Percentiles rank a stretch among this genome's conserved stretches.
Evolutionary conservation across 2,329 filamentous ascomycete genomes (phyloP).

Genomic region (Alternaria metachromatica): DNA sequence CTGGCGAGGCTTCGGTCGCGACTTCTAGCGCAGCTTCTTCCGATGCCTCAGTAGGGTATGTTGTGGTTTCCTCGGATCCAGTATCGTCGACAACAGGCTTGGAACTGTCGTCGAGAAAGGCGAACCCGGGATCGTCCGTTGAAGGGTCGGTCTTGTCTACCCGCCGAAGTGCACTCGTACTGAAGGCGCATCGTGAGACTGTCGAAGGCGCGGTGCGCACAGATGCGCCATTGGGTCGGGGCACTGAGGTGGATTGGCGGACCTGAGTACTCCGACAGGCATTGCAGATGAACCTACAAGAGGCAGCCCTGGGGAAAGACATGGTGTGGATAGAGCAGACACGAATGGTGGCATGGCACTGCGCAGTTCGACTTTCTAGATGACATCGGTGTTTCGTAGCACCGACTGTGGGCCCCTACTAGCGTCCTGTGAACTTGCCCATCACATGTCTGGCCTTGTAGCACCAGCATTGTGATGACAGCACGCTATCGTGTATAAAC

Average conservation of each 20-base stretch:
- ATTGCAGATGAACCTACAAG: slow-evolving; percentile 33
- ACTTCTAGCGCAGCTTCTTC: slow-evolving; percentile 10
- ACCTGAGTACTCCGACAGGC: slow-evolving; percentile 25
- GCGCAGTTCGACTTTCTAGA: background rate
- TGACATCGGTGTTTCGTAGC: slow-evolving; percentile 11
- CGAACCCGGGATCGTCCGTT: slow-evolving; percentile 20
- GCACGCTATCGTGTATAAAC: no score
- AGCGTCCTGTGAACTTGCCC: background rate
- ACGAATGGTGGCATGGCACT: background rate
- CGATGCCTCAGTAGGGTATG: background rate
- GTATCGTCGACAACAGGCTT: background rate
- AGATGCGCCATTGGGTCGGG: slow-evolving; percentile 7
- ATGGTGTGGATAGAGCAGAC: slow-evolving; percentile 19
- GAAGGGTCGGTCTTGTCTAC: slow-evolving; percentile 22
- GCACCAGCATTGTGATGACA: background rate
- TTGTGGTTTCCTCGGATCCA: background rate
- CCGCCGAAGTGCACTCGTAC: slow-evolving; percentile 20
- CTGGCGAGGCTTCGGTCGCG: slow-evolving; percentile 3
- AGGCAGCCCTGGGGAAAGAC: slow-evolving; percentile 28
- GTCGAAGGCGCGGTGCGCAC: slow-evolving; percentile 11
- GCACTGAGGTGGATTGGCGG: background rate
- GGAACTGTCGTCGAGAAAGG: slow-evolving; percentile 10
- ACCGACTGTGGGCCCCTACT: background rate
- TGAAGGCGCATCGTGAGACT: slow-evolving; percentile 27
- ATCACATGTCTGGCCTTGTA: background rate